These are phyloP conservation scores for Trichoderma sp. DNA, from an alignment of 2,329 filamentous ascomycete genomes.

Conservation along the genomic window DNA sequence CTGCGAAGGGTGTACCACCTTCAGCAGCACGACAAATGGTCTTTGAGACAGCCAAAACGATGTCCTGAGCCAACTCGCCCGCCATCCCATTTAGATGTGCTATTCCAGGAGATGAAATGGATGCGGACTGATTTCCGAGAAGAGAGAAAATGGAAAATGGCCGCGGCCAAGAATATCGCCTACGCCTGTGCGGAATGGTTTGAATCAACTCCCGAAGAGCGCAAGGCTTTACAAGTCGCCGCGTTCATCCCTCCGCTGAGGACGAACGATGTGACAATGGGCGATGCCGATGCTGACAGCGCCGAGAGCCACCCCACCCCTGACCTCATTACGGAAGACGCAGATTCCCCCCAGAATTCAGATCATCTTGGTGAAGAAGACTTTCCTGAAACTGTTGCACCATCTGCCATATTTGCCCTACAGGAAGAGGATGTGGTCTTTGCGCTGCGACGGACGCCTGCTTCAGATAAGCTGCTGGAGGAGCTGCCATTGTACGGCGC, in stretches of 20 bases:
- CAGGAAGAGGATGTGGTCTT: conserved; percentile 80
- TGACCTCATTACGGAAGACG: conserved; percentile 64
- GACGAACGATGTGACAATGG: conserved; percentile 32
- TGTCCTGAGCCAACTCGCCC: conserved; percentile 76
- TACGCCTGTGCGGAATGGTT: conserved; percentile 83
- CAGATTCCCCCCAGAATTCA: conserved; percentile 51
- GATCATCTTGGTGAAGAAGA: conserved; percentile 40
- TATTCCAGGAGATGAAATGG: conserved; percentile 93
- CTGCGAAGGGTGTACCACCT: conserved; percentile 84
- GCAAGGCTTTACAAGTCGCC: conserved; percentile 66
- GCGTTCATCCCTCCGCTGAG: conserved; percentile 45
- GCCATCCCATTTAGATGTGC: conserved; percentile 77
- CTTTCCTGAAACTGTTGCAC: conserved; percentile 54
- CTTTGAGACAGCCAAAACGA: conserved; percentile 81
- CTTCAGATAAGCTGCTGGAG: conserved; percentile 71
- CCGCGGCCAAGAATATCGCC: conserved; percentile 75
- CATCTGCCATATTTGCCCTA: conserved; percentile 80
- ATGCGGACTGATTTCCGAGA: conserved; percentile 95
- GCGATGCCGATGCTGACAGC: conserved; percentile 34
- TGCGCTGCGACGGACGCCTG: conserved; percentile 68
- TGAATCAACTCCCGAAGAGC: conserved; percentile 59
- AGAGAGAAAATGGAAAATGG: conserved; percentile 90
- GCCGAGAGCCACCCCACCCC: conserved; percentile 56
- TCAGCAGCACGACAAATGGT: conserved; percentile 91
- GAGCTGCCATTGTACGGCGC: conserved; percentile 79